Evolutionary conservation across 129 eudicot species (phyloP).

Genomic region (Flaveria bidentis): DNA sequence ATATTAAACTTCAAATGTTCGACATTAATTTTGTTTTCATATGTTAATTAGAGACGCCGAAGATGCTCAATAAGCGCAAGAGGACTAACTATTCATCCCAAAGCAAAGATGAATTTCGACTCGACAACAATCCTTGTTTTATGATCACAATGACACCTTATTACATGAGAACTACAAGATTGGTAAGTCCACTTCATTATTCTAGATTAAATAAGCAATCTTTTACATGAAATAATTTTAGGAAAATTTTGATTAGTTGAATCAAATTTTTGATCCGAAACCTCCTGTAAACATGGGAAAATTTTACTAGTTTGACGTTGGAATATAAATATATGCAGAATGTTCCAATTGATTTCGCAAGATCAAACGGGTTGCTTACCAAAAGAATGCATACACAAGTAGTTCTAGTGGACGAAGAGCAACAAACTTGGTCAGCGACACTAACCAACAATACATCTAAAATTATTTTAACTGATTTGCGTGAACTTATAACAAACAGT

Average conservation of each 20-base stretch:
- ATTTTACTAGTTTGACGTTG: no score
- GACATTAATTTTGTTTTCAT: not conserved
- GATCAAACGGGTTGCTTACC: constrained; percentile 27
- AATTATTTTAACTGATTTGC: not conserved
- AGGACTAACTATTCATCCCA: not conserved
- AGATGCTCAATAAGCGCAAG: constrained; percentile 13
- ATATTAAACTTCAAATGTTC: not conserved
- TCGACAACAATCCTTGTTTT: not conserved
- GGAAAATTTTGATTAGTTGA: no score
- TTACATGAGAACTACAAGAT: not conserved
- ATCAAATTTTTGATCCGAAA: no score
- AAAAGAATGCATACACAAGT: not conserved
- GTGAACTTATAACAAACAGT: not conserved
- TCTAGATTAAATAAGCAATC: not conserved
- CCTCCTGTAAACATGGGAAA: no score
- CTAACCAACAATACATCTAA: not conserved
- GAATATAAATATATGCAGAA: constrained; percentile 2
- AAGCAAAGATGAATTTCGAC: not conserved
- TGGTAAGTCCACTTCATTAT: constrained; percentile 20
- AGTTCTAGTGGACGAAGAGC: constrained; percentile 22
- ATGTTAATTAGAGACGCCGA: constrained; percentile 17
- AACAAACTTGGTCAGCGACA: constrained; percentile 24
- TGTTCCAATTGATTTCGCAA: constrained; percentile 29
- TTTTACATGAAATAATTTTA: no score
- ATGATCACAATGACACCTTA: constrained; percentile 14